Conservation (phyloP, 202 grass and related monocot genomes). For the Zoysia matrella region DNA sequence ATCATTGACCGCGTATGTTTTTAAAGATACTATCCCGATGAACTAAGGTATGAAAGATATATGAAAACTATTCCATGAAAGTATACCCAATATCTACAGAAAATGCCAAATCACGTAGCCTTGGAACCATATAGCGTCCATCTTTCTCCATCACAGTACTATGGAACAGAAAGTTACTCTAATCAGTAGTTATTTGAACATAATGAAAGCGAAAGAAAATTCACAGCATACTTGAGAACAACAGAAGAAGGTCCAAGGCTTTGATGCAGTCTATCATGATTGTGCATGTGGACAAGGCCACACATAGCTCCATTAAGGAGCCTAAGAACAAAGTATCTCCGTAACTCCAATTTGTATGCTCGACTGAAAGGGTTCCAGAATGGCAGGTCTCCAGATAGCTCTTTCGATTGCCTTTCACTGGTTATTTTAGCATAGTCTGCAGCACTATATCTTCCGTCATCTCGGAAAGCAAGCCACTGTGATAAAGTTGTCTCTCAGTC, state of each 20-base stretch:
- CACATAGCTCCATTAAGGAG: constrained; percentile 84
- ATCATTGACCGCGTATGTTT: constrained; percentile 35
- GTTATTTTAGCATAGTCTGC: constrained; percentile 76
- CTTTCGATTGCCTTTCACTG: constrained; percentile 64
- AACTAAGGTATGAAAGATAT: constrained; percentile 20
- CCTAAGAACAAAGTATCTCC: constrained; percentile 85
- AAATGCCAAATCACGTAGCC: constrained; percentile 85
- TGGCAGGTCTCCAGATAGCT: constrained; percentile 38
- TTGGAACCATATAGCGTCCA: constrained; percentile 65
- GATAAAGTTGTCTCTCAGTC: constrained; percentile 25
- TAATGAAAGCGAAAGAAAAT: constrained; percentile 33
- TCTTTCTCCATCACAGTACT: constrained; percentile 79
- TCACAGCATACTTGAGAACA: constrained; percentile 69
- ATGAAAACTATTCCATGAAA: not conserved
- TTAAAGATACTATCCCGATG: not conserved
- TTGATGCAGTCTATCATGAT: constrained; percentile 89
- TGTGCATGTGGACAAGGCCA: constrained; percentile 82
- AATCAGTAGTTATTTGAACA: constrained; percentile 17
- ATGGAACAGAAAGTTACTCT: constrained; percentile 40
- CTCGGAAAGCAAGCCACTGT: constrained; percentile 88
- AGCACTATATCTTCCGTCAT: constrained; percentile 89
- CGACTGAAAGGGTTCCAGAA: constrained; percentile 64
- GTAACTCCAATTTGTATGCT: constrained; percentile 70
- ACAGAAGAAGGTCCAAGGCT: constrained; percentile 93
- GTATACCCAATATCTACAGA: constrained; percentile 90